Percentiles rank a stretch among this genome's conserved stretches.
Conservation (phyloP, 176 grass and related monocot species). For the Musa troglodytarum region DNA sequence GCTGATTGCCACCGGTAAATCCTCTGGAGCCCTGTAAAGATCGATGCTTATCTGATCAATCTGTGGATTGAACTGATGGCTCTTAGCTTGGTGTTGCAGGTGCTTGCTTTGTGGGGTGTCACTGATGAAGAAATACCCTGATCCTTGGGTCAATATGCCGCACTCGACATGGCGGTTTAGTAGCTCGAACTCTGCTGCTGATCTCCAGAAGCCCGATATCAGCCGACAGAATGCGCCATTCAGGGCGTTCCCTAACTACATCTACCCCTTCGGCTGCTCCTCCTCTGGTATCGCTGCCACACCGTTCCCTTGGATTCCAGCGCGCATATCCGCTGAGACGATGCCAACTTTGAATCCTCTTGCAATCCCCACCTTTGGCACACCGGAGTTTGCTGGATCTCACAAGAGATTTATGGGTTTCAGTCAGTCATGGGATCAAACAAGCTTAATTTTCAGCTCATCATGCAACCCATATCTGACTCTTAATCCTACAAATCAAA, state of each 20-base stretch:
- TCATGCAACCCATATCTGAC: not conserved
- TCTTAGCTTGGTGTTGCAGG: slow-evolving; percentile 29
- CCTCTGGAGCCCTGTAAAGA: not conserved
- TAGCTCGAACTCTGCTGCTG: slow-evolving; percentile 6
- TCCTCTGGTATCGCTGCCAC: too few relatives aligned
- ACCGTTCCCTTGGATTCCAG: slow-evolving; percentile 10
- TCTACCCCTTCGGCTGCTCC: slow-evolving; percentile 18
- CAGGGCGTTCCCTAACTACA: slow-evolving; percentile 30
- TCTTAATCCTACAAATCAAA: slow-evolving; percentile 25
- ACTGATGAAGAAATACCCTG: slow-evolving; percentile 46
- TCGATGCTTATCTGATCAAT: not conserved
- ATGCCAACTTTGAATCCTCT: slow-evolving; percentile 17
- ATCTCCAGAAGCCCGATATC: slow-evolving; percentile 32
- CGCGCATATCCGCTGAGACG: slow-evolving; percentile 8
- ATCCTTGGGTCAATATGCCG: slow-evolving; percentile 38
- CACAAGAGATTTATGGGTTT: slow-evolving; percentile 30
- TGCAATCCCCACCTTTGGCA: slow-evolving; percentile 3
- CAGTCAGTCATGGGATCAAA: slow-evolving; percentile 29
- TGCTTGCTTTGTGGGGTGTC: slow-evolving; percentile 22
- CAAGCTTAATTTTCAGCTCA: slow-evolving; percentile 7
- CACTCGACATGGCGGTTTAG: slow-evolving; percentile 43
- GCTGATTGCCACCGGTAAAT: slow-evolving; percentile 6
- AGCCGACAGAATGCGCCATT: slow-evolving; percentile 21
- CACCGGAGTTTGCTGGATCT: not conserved
- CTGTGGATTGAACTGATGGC: not conserved